A percentile compares a stretch with the other conserved stretches of the same genome.
Evolutionary conservation across 805 yeast genomes (phyloP).

Genomic region (Candida hungchunana): DNA sequence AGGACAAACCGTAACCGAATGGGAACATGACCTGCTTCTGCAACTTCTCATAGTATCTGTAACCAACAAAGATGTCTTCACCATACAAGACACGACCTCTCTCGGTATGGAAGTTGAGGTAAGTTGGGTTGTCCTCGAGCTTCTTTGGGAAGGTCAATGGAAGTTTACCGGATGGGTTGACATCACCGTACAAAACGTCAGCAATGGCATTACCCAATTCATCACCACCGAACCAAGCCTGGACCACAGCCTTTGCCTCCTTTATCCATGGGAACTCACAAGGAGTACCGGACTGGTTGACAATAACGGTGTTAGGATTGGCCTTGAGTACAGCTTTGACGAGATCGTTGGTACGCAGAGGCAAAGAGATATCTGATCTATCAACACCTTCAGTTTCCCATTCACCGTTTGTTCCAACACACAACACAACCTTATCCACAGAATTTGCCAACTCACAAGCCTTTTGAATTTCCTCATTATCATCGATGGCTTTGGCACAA

Average conservation of each 20-base stretch:
- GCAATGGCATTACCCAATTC: constrained; percentile 59
- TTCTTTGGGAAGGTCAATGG: constrained; percentile 50
- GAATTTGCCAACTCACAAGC: constrained; percentile 47
- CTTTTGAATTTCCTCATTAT: constrained; percentile 29
- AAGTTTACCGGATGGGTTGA: constrained; percentile 57
- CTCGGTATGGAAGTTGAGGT: constrained; percentile 44
- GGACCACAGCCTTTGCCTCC: constrained; percentile 42
- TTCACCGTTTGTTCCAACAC: constrained; percentile 48
- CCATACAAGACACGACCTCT: constrained; percentile 55
- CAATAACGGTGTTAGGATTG: constrained; percentile 48
- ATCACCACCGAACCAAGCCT: constrained; percentile 58
- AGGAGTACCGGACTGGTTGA: constrained; percentile 60
- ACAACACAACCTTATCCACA: constrained; percentile 49
- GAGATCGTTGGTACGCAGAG: constrained; percentile 44
- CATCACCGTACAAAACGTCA: constrained; percentile 56
- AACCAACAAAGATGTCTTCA: constrained; percentile 63
- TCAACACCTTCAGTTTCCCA: constrained; percentile 63
- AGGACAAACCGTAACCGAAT: constrained; percentile 61
- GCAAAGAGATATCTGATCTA: constrained; percentile 46
- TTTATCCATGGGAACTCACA: constrained; percentile 52
- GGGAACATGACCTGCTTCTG: constrained; percentile 48
- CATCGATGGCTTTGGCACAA: constrained; percentile 25
- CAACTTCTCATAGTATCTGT: constrained; percentile 53
- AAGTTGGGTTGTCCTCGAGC: constrained; percentile 55
- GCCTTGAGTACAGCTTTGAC: constrained; percentile 43